A percentile compares a stretch with the other conserved stretches of the same genome.
These are phyloP conservation scores for Endogone sp. DNA, from an alignment of 192 early-diverging fungal species.

Conservation along the genomic window DNA sequence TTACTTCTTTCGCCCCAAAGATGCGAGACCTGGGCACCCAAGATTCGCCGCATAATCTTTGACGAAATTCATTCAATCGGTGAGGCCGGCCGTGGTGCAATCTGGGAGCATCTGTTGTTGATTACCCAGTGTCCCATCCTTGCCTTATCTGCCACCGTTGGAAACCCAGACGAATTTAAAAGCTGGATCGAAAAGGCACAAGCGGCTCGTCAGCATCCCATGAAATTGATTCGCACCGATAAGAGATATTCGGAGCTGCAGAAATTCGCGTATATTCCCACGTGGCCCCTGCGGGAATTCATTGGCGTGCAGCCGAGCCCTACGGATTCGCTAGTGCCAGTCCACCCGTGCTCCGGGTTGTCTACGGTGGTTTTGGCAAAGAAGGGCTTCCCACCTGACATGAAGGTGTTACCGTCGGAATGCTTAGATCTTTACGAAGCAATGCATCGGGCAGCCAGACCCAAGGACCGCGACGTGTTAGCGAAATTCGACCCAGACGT, in stretches of 20 bases:
- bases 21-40: slow-evolving; percentile 14
- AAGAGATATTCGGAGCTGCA: slow-evolving; percentile 38
- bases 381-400: slow-evolving; percentile 23
- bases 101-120: slow-evolving; percentile 39
- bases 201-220: slow-evolving; percentile 7
- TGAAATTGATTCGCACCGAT: slow-evolving; percentile 23
- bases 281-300: not conserved
- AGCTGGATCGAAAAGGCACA: slow-evolving; percentile 26
- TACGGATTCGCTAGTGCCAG: slow-evolving; percentile 7
- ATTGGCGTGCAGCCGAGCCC: not conserved
- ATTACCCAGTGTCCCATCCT: slow-evolving; percentile 36
- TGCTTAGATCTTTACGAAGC: slow-evolving; percentile 28
- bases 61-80: slow-evolving; percentile 41
- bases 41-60: slow-evolving; percentile 41
- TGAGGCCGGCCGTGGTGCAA: slow-evolving; percentile 17
- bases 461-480: not conserved
- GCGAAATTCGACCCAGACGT: slow-evolving; percentile 24
- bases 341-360: slow-evolving; percentile 32
- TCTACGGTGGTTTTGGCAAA: slow-evolving; percentile 6
- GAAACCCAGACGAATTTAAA: slow-evolving; percentile 22
- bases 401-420: slow-evolving; percentile 26
- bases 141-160: slow-evolving; percentile 39
- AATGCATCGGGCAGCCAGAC: slow-evolving; percentile 12
- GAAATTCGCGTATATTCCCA: slow-evolving; percentile 33
- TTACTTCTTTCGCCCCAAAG: slow-evolving; percentile 21